These are phyloP conservation scores for Solanum neorickii DNA, from an alignment of 257 asterid species.

Conservation along the genomic window DNA sequence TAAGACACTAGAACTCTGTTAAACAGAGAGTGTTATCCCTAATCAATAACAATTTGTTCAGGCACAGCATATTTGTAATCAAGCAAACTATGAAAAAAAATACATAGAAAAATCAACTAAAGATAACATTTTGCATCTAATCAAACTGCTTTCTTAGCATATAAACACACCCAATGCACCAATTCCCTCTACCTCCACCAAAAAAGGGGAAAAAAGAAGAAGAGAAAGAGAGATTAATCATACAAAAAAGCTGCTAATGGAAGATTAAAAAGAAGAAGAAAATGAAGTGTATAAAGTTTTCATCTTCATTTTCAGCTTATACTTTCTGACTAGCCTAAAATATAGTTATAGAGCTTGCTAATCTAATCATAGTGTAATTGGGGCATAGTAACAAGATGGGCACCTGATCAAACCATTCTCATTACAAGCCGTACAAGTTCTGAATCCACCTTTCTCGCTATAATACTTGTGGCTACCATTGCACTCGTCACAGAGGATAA, in stretches of 20 bases:
- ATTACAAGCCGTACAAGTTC: conserved; percentile 73
- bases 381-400: conserved; percentile 70
- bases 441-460: conserved; percentile 62
- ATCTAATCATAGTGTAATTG: conserved; percentile 20
- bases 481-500: conserved; percentile 65
- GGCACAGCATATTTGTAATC: background rate
- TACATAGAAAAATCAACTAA: background rate
- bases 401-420: conserved; percentile 95
- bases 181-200: background rate
- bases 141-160: background rate
- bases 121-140: background rate
- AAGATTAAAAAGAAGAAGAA: background rate
- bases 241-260: background rate
- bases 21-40: background rate
- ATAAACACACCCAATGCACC: background rate
- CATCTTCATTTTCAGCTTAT: background rate
- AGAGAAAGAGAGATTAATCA: background rate
- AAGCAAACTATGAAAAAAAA: background rate
- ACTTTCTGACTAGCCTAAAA: background rate
- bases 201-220: background rate
- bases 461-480: conserved; percentile 78
- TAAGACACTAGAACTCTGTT: background rate
- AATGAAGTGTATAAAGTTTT: background rate
- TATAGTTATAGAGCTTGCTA: background rate
- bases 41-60: background rate